phyloP scores from a whole-genome alignment of 345 rosid genomes.

The Eucalyptus cloeziana region DNA sequence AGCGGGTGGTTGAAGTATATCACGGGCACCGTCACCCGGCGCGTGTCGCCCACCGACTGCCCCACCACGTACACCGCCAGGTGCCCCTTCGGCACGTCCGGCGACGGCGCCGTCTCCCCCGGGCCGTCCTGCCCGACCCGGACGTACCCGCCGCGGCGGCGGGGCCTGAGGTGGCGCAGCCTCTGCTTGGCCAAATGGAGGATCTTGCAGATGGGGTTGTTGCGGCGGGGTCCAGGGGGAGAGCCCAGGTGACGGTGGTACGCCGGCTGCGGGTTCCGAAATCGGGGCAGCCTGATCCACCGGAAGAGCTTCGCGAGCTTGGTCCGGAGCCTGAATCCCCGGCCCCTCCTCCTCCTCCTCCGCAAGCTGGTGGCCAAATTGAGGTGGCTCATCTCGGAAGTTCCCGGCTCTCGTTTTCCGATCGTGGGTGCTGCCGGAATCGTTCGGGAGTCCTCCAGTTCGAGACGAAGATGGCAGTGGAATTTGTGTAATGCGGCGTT shows the following conservation, averaged over 20 bases:
- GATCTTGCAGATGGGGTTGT: neutral
- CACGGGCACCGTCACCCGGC: slow-evolving; percentile 59
- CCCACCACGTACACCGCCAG: slow-evolving; percentile 70
- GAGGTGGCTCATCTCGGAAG: neutral
- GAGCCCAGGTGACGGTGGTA: neutral
- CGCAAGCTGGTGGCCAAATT: neutral
- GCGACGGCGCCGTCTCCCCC: neutral
- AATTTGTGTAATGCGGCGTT: neutral
- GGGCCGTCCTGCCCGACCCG: neutral
- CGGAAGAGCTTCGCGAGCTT: neutral
- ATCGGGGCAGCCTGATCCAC: neutral
- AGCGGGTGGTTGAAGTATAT: slow-evolving; percentile 78
- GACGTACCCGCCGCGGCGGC: neutral
- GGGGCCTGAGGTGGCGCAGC: neutral
- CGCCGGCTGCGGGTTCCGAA: neutral
- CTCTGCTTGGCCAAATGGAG: neutral
- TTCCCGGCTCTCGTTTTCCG: neutral
- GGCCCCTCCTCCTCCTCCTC: neutral
- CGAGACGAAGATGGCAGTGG: neutral
- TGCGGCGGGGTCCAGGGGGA: neutral
- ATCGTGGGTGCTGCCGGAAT: neutral
- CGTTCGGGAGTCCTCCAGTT: neutral
- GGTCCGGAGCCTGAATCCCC: neutral
- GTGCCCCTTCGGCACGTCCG: slow-evolving; percentile 60
- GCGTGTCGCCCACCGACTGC: slow-evolving; percentile 27